These are phyloP conservation scores for Colletotrichum destructivum DNA, from an alignment of 2,329 filamentous ascomycete genomes.

Conservation along the genomic window DNA sequence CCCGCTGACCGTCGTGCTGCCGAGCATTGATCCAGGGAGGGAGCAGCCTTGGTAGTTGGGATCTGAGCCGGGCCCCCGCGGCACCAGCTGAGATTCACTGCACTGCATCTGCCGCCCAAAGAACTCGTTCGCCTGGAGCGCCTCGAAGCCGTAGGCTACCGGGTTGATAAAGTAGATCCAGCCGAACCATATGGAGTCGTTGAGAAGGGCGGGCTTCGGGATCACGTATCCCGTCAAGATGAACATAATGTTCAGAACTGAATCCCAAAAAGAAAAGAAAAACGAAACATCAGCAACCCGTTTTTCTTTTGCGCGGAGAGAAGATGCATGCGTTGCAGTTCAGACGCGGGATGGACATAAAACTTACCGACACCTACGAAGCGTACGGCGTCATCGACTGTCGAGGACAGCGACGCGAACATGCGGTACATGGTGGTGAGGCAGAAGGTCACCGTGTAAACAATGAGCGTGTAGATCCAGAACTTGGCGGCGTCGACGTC, in stretches of 20 bases:
- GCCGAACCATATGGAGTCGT: conserved; percentile 77
- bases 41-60: conserved; percentile 68
- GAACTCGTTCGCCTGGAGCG: conserved; percentile 69
- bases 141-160: conserved; percentile 76
- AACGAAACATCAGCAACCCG: neutral
- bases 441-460: conserved; percentile 38
- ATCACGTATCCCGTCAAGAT: conserved; percentile 79
- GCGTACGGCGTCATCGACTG: conserved; percentile 74
- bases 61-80: conserved; percentile 58
- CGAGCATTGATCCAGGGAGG: conserved; percentile 66
- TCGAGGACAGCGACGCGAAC: conserved; percentile 71
- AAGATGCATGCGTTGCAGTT: too few relatives aligned
- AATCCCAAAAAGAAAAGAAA: too few relatives aligned
- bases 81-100: conserved; percentile 61
- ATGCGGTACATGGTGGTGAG: conserved; percentile 43
- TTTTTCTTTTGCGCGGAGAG: fast-evolving
- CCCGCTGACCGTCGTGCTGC: conserved; percentile 65
- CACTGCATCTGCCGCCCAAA: conserved; percentile 67
- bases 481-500: conserved; percentile 41
- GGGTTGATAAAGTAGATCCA: conserved; percentile 79
- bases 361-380: conserved; percentile 41
- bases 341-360: too few relatives aligned
- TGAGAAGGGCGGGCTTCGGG: conserved; percentile 67
- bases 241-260: conserved; percentile 71
- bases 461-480: conserved; percentile 36